Conservation (phyloP, 148 eudicot genomes). For the Tetragonia tetragonoides region DNA sequence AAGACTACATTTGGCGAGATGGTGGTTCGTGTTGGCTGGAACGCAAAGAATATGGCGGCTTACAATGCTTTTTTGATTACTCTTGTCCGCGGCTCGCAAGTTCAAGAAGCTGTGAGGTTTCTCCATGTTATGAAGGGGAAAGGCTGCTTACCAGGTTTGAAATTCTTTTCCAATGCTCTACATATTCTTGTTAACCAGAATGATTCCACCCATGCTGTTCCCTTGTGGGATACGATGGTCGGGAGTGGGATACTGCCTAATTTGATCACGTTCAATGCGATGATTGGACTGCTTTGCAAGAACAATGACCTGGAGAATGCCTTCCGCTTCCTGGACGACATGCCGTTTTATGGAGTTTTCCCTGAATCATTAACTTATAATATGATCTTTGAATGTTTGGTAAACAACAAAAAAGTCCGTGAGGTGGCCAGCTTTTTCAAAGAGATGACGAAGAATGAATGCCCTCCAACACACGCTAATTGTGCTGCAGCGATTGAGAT, state of each 20-base stretch:
- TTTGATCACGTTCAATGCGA: constrained; percentile 59
- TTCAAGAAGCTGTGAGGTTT: constrained; percentile 70
- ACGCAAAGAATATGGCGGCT: constrained; percentile 51
- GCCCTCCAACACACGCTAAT: constrained; percentile 53
- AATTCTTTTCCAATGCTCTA: constrained; percentile 71
- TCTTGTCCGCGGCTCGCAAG: constrained; percentile 50
- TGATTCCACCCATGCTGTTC: constrained; percentile 54
- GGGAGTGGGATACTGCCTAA: constrained; percentile 57
- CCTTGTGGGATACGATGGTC: constrained; percentile 78
- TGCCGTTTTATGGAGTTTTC: constrained; percentile 73
- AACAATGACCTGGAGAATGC: constrained; percentile 60
- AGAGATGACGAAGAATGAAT: constrained; percentile 84
- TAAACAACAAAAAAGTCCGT: constrained; percentile 57
- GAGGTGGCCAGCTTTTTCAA: constrained; percentile 62
- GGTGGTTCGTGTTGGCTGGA: constrained; percentile 85
- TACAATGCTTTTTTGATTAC: constrained; percentile 74
- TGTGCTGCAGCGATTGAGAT: constrained; percentile 57
- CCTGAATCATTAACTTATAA: constrained; percentile 69
- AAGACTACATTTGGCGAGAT: constrained; percentile 80
- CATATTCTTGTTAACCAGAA: constrained; percentile 64
- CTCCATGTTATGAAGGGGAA: constrained; percentile 74
- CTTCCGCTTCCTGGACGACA: constrained; percentile 65
- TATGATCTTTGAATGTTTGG: constrained; percentile 69
- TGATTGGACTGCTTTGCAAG: constrained; percentile 69
- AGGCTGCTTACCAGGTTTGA: constrained; percentile 77